These are phyloP conservation scores for Steccherinum ochraceum DNA, from an alignment of 768 basidiomycete species.

Conservation along the genomic window DNA sequence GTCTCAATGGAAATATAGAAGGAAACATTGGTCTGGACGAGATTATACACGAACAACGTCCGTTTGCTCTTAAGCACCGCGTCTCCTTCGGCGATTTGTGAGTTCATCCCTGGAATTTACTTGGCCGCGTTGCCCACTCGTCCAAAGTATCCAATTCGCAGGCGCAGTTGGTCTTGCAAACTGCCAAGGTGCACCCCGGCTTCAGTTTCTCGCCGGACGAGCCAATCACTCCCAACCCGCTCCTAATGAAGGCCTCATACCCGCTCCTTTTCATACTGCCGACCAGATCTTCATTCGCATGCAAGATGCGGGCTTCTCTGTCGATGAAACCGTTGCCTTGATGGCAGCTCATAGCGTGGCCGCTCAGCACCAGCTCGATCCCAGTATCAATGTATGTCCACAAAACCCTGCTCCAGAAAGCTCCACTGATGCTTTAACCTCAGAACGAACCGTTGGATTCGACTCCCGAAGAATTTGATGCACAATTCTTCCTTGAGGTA, in stretches of 20 bases:
- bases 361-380: neutral
- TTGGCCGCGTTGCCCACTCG: slow-evolving; percentile 7
- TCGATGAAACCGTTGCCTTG: slow-evolving; percentile 9
- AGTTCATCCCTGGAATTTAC: slow-evolving; percentile 1
- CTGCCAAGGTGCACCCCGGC: slow-evolving; percentile 38
- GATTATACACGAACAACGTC: neutral
- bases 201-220: slow-evolving; percentile 32
- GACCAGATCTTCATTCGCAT: slow-evolving; percentile 10
- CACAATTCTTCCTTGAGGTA: slow-evolving; percentile 14
- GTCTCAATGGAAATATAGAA: too few species aligned
- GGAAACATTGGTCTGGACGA: neutral
- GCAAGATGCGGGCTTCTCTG: slow-evolving; percentile 11
- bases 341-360: slow-evolving; percentile 4
- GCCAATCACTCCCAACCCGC: neutral
- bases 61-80: neutral
- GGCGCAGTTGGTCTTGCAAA: slow-evolving; percentile 35
- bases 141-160: slow-evolving; percentile 36
- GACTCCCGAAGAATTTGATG: slow-evolving; percentile 9
- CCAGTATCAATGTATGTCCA: slow-evolving; percentile 11
- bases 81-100: slow-evolving; percentile 11
- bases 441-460: slow-evolving; percentile 10
- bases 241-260: neutral
- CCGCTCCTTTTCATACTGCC: neutral
- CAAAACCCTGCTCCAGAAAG: slow-evolving; percentile 18
- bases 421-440: slow-evolving; percentile 2